phyloP scores from a whole-genome alignment of 441 rosid genomes.

The Erodium moschatum region DNA sequence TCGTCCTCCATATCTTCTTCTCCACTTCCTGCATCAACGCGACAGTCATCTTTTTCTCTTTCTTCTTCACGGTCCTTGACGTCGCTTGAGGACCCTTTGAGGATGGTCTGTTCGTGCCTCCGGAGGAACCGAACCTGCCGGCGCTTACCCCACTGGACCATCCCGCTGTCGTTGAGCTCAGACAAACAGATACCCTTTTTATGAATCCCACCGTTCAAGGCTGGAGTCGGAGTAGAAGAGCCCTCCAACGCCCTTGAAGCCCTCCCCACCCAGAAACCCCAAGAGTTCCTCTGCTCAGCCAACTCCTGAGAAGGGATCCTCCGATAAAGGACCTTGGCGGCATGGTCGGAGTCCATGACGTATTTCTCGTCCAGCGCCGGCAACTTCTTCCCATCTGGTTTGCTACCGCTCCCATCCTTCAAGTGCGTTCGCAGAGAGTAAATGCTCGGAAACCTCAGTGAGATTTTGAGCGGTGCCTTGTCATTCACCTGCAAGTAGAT shows the following conservation, averaged over 20 bases:
- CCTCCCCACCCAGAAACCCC: constrained; percentile 60
- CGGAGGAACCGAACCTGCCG: constrained; percentile 50
- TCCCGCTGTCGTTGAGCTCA: constrained; percentile 37
- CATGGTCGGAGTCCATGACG: constrained; percentile 42
- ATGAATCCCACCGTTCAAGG: constrained; percentile 20
- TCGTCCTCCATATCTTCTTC: constrained; percentile 17
- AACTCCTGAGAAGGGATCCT: constrained; percentile 48
- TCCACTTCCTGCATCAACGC: constrained; percentile 7
- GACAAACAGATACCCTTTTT: constrained; percentile 44
- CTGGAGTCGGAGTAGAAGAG: constrained; percentile 14
- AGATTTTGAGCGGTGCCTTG: constrained; percentile 43
- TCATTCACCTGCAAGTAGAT: constrained; percentile 48
- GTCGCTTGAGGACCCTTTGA: constrained; percentile 10
- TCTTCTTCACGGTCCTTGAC: constrained; percentile 10
- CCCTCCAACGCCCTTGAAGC: constrained; percentile 12
- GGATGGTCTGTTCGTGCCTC: constrained; percentile 25
- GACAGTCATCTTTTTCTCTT: constrained; percentile 20
- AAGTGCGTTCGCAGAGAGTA: constrained; percentile 49
- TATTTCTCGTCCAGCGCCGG: constrained; percentile 66
- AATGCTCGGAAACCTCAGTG: constrained; percentile 62
- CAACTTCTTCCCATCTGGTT: constrained; percentile 31
- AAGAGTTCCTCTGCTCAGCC: constrained; percentile 28
- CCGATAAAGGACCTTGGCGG: constrained; percentile 54
- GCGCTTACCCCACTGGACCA: constrained; percentile 75
- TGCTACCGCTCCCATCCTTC: constrained; percentile 23